Conservation (phyloP, 441 rosid species). For the Heliophila coronopifolia region DNA sequence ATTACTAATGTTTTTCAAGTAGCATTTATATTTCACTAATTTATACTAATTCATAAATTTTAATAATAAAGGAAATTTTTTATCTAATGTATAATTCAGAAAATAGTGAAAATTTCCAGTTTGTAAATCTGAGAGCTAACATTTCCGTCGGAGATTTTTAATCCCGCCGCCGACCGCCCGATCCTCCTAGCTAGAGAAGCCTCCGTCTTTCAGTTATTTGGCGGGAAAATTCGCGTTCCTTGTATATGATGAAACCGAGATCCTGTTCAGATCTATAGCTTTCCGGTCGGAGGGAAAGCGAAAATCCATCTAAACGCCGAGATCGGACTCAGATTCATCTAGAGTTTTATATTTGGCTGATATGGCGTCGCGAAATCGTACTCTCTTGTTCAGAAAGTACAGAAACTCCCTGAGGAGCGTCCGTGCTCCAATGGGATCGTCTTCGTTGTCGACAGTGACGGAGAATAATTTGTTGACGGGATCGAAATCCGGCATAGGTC, state of each 20-base stretch:
- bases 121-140: slow-evolving; percentile 20
- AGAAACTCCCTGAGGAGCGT: slow-evolving; percentile 88
- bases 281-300: slow-evolving; percentile 22
- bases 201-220: background rate
- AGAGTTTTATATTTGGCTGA: slow-evolving; percentile 5
- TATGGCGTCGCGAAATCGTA: slow-evolving; percentile 85
- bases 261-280: slow-evolving; percentile 29
- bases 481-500: slow-evolving; percentile 41
- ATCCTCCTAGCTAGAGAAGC: slow-evolving; percentile 6
- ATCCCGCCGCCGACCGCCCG: slow-evolving; percentile 14
- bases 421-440: slow-evolving; percentile 46
- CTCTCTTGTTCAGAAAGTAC: slow-evolving; percentile 58
- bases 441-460: slow-evolving; percentile 28
- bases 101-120: background rate
- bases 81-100: too few species aligned
- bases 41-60: too few species aligned
- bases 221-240: background rate
- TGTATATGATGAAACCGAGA: slow-evolving; percentile 18
- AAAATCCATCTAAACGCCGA: background rate
- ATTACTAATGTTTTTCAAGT: too few species aligned
- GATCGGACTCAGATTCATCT: slow-evolving; percentile 11
- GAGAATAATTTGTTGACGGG: slow-evolving; percentile 16
- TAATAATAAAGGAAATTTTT: too few species aligned
- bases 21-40: too few species aligned
- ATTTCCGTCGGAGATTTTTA: background rate